phyloP scores from a whole-genome alignment of 257 asterid genomes.

The Cynanchum wilfordii region DNA sequence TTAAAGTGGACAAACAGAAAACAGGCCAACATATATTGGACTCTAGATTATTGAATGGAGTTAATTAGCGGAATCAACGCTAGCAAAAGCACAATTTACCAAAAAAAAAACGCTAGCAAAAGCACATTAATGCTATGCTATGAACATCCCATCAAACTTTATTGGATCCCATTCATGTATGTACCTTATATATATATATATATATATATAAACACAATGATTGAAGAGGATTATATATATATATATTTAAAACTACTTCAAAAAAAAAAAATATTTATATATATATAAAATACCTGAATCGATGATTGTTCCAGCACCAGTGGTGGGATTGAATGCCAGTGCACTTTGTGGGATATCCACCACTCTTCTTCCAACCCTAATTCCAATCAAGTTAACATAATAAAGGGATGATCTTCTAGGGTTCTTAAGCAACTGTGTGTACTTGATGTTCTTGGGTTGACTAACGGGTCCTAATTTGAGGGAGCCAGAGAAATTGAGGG shows the following conservation, averaged over 20 bases:
- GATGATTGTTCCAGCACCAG: constrained; percentile 74
- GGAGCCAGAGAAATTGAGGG: constrained; percentile 52
- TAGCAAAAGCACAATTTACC: background rate
- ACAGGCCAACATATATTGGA: background rate
- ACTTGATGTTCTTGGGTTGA: constrained; percentile 63
- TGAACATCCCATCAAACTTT: background rate
- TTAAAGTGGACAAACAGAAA: background rate
- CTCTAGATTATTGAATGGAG: background rate
- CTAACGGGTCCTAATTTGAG: constrained; percentile 59
- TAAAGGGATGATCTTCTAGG: constrained; percentile 75
- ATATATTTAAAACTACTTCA: background rate
- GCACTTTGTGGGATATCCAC: constrained; percentile 51
- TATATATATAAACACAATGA: no score
- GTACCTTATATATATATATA: background rate
- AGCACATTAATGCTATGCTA: background rate
- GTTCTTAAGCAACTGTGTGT: constrained; percentile 52
- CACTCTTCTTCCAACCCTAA: constrained; percentile 48
- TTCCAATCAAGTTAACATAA: constrained; percentile 58
- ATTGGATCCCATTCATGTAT: background rate
- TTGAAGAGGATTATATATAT: background rate
- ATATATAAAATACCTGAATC: constrained; percentile 51
- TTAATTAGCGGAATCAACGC: background rate
- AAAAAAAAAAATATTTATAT: no score
- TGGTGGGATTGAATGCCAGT: constrained; percentile 49
- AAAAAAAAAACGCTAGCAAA: background rate